A percentile compares a stretch with the other conserved stretches of the same genome.
These are phyloP conservation scores for Friedmanniomyces endolithicus DNA, from an alignment of 495 filamentous ascomycete genomes.

Conservation along the genomic window DNA sequence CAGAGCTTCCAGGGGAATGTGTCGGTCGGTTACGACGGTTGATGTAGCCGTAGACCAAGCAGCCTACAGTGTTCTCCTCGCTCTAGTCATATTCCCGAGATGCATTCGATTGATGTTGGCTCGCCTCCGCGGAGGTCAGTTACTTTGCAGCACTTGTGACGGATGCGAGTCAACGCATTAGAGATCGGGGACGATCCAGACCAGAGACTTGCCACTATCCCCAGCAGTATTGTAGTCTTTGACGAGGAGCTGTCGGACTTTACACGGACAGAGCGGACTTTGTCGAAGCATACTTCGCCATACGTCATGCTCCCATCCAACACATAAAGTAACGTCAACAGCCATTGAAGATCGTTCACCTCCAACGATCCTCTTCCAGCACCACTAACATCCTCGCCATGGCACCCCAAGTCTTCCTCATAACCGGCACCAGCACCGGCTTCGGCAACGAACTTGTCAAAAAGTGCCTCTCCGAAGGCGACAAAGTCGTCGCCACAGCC, in stretches of 20 bases:
- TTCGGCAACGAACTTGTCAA: slow-evolving; percentile 29
- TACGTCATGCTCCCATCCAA: neutral
- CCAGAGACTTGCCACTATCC: neutral
- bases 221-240: too few species aligned
- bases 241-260: neutral
- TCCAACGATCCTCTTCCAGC: neutral
- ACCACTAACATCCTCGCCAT: neutral
- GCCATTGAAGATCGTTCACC: too few species aligned
- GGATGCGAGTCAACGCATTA: too few species aligned
- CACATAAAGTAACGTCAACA: too few species aligned
- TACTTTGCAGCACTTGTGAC: too few species aligned
- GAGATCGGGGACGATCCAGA: neutral
- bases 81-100: neutral
- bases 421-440: slow-evolving; percentile 30
- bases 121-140: too few species aligned
- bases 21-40: neutral
- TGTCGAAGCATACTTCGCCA: neutral
- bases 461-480: slow-evolving; percentile 23
- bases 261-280: neutral
- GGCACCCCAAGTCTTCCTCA: slow-evolving; percentile 26
- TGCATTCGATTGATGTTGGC: too few species aligned
- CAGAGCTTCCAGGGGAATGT: slow-evolving; percentile 30
- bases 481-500: slow-evolving; percentile 31
- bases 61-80: neutral
- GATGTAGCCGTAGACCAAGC: neutral